Evolutionary conservation across 306 rosid species (phyloP), one percentile per base, ranked within the genome.

Genomic region (Gynostemma pentaphyllum): DNA sequence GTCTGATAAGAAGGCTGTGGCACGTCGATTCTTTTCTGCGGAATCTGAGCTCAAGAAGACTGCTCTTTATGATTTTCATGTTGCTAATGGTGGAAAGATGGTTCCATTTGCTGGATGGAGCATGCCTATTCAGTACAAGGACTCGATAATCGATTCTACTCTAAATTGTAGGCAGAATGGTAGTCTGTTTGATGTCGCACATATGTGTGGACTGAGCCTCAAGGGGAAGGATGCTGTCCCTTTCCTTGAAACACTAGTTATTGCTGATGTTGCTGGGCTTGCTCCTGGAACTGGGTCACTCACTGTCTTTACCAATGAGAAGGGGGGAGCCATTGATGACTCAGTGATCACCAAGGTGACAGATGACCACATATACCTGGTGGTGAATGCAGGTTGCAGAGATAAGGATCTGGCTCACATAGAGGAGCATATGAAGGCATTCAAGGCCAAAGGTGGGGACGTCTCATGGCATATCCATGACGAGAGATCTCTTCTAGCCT

Each of bases 61-160:
- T 13, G 95, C 53, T 68, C 82, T 90, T 10, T 73, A 83, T 74
- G 96, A 90, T 55, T 90, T 87, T 81, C 97, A 87, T 68, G 83
- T 87, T 32, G 84, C 89, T 30, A 10, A 90, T 72, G 95, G 97
- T 0, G 97, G 96, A 64, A 90, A 90, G 95, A 85, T 90, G 95
- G 96, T 90, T 66, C 96, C 96, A 13, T 90, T 90, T 74, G 97
- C 97, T 49, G 96, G 97, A 49, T 90, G 96, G 97, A 84, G 89
- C 75, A 90, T 90, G 96, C 96, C 96, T 32, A 90, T 90, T 56
- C 97, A 90, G 68, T 90, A 90, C 78, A 90, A 90, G 77, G 97
- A 90, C 68, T 90, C 96, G 14, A 90, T 90, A 73, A 87, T 87
- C 75, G 97, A 90, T 62, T 90, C 96, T 0, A 90, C 97, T 18